Base-by-base conservation (phyloP, 2,329 filamentous ascomycete genomes). In the Arthrobotrys entomopaga region DNA sequence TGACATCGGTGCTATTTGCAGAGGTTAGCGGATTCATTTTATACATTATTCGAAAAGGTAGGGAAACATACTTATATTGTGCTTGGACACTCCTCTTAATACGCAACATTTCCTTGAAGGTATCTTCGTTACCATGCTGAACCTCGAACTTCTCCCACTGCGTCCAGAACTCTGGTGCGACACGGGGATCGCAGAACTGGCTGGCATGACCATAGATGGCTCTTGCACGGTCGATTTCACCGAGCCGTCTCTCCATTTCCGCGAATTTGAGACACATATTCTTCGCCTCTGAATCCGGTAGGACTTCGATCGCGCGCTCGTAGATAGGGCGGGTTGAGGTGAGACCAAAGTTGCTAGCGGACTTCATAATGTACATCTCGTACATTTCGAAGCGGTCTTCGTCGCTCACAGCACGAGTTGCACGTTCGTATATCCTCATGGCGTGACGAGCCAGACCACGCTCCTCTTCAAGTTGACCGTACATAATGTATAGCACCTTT, bases 211-310 rank as follows among this genome's bases (percentile, higher is more conserved):
- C 94, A 80, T 96, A 99, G 78, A 99, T 98, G 6, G 94, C 93
- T 78, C 95, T 87, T 46, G 95, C 94, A 70, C 96, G 89, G 81
- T 99, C 95, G 81, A 99, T 96, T 81, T 97, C 93, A 76, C 93
- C 93, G 3, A 97, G 84, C 29, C 93, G 85, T 79, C 93, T 89
- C 83, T 97, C 93, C 93, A 97, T 96, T 79, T 97, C 93, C 1
- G 95, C 95, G 80, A 99, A 99, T 80, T 97, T 98, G 80, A 99
- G 88, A 82, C 95, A 99, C 95, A 99, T 99, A 78, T 95, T 91
- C 80, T 93, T 92, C 5, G 94, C 95, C 82, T 98, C 95, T 76
- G 86, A 87, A 82, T 99, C 95, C 0, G 96, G 94, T 40, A 99
- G 85, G n/a, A 93, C 91, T 10, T 92, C 89, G 77, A 99, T 97